Conservation (phyloP, 2,329 filamentous ascomycete genomes). For the Ophiocordyceps camponoti-leonardi region DNA sequence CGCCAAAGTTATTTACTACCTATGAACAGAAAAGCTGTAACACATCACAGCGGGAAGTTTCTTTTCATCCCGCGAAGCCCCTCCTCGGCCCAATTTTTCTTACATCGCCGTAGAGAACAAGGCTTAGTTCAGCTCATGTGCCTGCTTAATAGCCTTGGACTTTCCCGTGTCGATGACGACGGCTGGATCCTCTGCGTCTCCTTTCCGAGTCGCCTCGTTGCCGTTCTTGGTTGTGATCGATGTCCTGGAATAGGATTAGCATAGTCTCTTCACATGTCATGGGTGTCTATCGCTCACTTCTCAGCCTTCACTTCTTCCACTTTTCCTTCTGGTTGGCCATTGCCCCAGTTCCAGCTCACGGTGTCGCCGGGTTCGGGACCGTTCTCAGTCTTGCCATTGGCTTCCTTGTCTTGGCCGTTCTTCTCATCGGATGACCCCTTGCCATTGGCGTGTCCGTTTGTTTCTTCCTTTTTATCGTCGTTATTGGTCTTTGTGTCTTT, state of each 20-base stretch:
- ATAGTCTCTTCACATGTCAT: neutral
- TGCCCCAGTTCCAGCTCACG: slow-evolving; percentile 29
- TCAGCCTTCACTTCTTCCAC: slow-evolving; percentile 25
- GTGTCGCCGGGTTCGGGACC: slow-evolving; percentile 22
- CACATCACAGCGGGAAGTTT: no score
- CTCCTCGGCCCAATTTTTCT: no score
- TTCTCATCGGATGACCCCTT: neutral
- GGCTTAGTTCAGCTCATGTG: slow-evolving; percentile 18
- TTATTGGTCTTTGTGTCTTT: neutral
- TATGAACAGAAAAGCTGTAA: no score
- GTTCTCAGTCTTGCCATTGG: slow-evolving; percentile 4
- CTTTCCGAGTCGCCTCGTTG: slow-evolving; percentile 21
- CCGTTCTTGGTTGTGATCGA: slow-evolving; percentile 23
- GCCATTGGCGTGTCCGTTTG: neutral
- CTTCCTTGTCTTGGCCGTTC: neutral
- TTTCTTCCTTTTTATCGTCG: neutral
- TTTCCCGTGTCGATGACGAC: slow-evolving; percentile 24
- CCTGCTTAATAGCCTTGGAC: slow-evolving; percentile 22
- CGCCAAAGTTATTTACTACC: no score
- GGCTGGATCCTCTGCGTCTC: slow-evolving; percentile 21
- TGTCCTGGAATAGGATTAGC: slow-evolving; percentile 9
- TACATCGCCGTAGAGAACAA: neutral
- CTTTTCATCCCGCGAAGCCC: no score
- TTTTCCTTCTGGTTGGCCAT: slow-evolving; percentile 23
- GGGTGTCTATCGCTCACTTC: slow-evolving; percentile 13